These are phyloP conservation scores for Coemansia furcata DNA, from an alignment of 192 early-diverging fungal species.

Conservation along the genomic window DNA sequence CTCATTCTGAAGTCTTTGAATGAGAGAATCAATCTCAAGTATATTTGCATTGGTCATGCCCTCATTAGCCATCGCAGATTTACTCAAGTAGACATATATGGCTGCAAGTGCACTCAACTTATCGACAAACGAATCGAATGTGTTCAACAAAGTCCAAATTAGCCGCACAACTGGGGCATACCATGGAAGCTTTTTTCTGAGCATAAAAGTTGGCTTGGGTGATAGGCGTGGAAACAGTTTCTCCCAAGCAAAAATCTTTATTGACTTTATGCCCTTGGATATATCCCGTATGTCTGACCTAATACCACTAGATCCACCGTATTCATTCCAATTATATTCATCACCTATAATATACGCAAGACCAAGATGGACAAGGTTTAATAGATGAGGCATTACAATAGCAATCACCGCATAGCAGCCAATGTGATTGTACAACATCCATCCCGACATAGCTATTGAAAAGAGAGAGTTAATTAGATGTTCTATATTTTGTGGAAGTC, in stretches of 20 bases:
- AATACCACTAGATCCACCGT: too few species aligned
- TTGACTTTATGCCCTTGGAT: conserved; percentile 12
- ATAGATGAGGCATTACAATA: neutral
- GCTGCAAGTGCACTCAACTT: too few species aligned
- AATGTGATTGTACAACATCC: conserved; percentile 15
- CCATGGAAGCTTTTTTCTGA: conserved; percentile 17
- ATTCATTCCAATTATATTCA: neutral
- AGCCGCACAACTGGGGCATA: conserved; percentile 16
- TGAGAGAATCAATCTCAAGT: too few species aligned
- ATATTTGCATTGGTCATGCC: too few species aligned
- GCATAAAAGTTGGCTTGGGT: neutral
- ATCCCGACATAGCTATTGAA: neutral
- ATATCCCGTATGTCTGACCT: too few species aligned
- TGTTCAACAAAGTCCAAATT: too few species aligned
- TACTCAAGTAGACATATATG: too few species aligned
- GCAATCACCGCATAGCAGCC: conserved; percentile 24
- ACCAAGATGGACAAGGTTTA: too few species aligned
- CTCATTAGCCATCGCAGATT: too few species aligned
- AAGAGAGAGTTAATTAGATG: neutral
- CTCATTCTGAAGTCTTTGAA: too few species aligned
- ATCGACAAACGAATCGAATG: too few species aligned
- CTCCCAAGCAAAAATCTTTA: conserved; percentile 47
- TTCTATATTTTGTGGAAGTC: neutral
- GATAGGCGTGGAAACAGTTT: conserved; percentile 4
- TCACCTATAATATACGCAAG: neutral